Evolutionary conservation across 768 basidiomycete species (phyloP).

Genomic region (Mycena belliarum): DNA sequence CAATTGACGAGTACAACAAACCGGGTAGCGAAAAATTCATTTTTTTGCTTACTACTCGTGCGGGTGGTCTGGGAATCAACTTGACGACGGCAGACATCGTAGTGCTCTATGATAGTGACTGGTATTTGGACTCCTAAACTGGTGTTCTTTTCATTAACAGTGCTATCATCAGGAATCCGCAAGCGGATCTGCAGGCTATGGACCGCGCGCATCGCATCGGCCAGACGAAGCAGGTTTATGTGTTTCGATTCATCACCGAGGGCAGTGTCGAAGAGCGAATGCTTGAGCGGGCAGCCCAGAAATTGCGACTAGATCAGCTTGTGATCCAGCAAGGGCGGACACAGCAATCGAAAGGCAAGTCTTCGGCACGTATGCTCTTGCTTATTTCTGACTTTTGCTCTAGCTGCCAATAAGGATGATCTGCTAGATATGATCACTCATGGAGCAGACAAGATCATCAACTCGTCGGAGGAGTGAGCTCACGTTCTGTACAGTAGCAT

Average conservation of each 20-base stretch:
- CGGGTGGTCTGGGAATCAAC: slow-evolving; percentile 97
- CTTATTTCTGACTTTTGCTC: slow-evolving; percentile 3
- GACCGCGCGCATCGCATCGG: slow-evolving; percentile 96
- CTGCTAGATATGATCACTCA: slow-evolving; percentile 97
- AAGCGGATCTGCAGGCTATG: slow-evolving; percentile 99
- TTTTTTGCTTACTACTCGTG: slow-evolving; percentile 94
- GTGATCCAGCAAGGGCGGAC: slow-evolving; percentile 96
- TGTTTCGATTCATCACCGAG: slow-evolving; percentile 96
- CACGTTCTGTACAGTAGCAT: background rate
- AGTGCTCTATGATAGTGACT: slow-evolving; percentile 94
- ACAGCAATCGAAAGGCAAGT: slow-evolving; percentile 73
- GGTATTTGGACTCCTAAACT: slow-evolving; percentile 47
- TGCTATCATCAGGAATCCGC: slow-evolving; percentile 77
- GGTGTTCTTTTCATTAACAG: slow-evolving; percentile 1
- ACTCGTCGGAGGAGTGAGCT: slow-evolving; percentile 68
- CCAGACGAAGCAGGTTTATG: slow-evolving; percentile 96
- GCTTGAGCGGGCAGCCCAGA: slow-evolving; percentile 93
- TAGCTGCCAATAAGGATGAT: slow-evolving; percentile 93
- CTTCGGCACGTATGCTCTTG: background rate
- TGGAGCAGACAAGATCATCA: slow-evolving; percentile 97
- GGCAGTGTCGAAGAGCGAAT: slow-evolving; percentile 95
- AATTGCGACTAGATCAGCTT: slow-evolving; percentile 90
- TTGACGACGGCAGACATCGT: slow-evolving; percentile 94
- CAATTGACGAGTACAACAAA: slow-evolving; percentile 98
- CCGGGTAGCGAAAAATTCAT: slow-evolving; percentile 94